phyloP scores from a whole-genome alignment of 306 rosid genomes.

The Spatholobus suberectus region DNA sequence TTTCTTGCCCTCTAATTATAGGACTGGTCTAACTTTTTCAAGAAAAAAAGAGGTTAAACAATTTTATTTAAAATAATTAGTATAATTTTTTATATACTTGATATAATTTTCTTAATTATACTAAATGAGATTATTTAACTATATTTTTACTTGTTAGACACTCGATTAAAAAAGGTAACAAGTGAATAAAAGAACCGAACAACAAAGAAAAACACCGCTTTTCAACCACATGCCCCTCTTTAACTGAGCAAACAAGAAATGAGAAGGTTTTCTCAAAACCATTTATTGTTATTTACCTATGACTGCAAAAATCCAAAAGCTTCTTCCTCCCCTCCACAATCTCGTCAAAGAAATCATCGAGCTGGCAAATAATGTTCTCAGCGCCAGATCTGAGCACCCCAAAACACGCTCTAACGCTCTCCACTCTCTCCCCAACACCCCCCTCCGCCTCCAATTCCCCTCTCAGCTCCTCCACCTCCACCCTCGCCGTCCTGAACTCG shows the following conservation, averaged over 20 bases:
- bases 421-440: constrained; percentile 75
- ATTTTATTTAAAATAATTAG: too few relatives aligned
- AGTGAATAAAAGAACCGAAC: neutral
- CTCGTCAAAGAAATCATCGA: constrained; percentile 92
- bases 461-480: constrained; percentile 81
- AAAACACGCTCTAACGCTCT: constrained; percentile 69
- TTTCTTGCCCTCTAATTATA: constrained; percentile 2
- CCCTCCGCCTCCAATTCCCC: constrained; percentile 69
- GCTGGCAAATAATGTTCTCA: constrained; percentile 76
- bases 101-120: too few relatives aligned
- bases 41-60: too few relatives aligned
- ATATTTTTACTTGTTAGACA: too few relatives aligned
- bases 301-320: constrained; percentile 91
- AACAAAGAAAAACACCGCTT: neutral
- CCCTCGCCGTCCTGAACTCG: constrained; percentile 75
- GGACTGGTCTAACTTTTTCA: too few relatives aligned
- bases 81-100: too few relatives aligned
- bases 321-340: constrained; percentile 92
- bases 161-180: neutral
- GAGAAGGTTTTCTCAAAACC: neutral
- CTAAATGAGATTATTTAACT: too few relatives aligned
- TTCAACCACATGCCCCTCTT: neutral
- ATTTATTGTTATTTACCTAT: constrained; percentile 51
- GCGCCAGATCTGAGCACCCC: constrained; percentile 82
- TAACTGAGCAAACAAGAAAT: neutral